Evolutionary conservation across 2,329 filamentous ascomycete genomes (phyloP).

Genomic region (Dothistroma septosporum): DNA sequence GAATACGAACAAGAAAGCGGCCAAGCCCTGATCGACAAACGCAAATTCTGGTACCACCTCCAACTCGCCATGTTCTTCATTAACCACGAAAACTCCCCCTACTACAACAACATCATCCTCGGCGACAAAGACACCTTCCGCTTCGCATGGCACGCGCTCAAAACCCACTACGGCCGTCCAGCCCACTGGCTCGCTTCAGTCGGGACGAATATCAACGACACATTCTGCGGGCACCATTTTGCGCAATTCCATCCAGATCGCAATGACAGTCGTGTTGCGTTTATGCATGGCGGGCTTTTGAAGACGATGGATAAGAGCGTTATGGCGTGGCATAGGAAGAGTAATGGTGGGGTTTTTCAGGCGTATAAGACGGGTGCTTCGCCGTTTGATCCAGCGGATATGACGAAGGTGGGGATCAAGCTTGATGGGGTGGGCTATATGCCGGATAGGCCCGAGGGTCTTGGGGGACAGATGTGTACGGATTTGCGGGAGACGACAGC

Average conservation of each 20-base stretch:
- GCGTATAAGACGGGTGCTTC: slow-evolving; percentile 24
- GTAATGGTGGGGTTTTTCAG: slow-evolving; percentile 26
- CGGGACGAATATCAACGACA: slow-evolving; percentile 20
- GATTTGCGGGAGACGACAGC: slow-evolving; percentile 15
- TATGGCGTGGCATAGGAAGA: slow-evolving; percentile 26
- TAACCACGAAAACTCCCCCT: slow-evolving; percentile 19
- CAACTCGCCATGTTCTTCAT: slow-evolving; percentile 35
- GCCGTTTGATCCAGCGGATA: background rate
- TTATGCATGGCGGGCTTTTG: slow-evolving; percentile 32
- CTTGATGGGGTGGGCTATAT: slow-evolving; percentile 4
- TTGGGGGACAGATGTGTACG: slow-evolving; percentile 16
- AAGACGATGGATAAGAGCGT: slow-evolving; percentile 27
- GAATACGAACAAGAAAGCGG: slow-evolving; percentile 36
- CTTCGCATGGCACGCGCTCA: slow-evolving; percentile 34
- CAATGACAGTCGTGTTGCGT: slow-evolving; percentile 29
- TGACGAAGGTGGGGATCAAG: slow-evolving; percentile 2
- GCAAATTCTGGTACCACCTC: slow-evolving; percentile 35
- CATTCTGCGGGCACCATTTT: slow-evolving; percentile 34
- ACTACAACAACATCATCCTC: slow-evolving; percentile 27
- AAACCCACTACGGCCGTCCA: slow-evolving; percentile 29
- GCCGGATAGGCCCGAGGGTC: slow-evolving; percentile 5
- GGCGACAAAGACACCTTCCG: slow-evolving; percentile 37
- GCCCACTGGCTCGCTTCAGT: slow-evolving; percentile 29
- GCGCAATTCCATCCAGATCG: slow-evolving; percentile 34
- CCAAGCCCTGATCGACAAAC: slow-evolving; percentile 36